Evolutionary conservation across 2,329 filamentous ascomycete genomes (phyloP), one percentile per base, ranked within the genome.

Genomic region (Apiospora phragmitis): DNA sequence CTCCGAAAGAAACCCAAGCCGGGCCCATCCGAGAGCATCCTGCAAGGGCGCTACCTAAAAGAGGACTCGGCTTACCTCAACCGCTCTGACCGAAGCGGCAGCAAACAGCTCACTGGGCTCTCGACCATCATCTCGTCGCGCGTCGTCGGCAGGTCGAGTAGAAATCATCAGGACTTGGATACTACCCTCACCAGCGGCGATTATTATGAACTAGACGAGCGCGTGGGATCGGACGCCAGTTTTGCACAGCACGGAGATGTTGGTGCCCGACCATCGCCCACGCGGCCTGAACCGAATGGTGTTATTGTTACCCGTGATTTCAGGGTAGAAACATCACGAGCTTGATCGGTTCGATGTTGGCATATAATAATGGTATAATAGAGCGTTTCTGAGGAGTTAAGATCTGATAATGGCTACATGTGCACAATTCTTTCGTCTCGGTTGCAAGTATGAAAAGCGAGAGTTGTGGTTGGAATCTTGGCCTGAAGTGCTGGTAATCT

Each of bases 21-120:
- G 43, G 43, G 43, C 21, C 21, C 43, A 2, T 47, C 43, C 43
- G 43, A 47, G 1, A n/a, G 43, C 43, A 47, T 47, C 21, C 21
- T 47, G 43, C 43, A 47, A n/a, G 43, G 43, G 43, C 43, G 43
- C 43, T 47, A 47, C 43, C 43, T 47, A 3, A 47, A 47, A 12
- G 38, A 41, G 43, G 43, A n/a, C 43, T n/a, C 43, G 43, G 21
- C 43, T 6, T 47, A 47, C 43, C 21, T 47, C 6, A n/a, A 47
- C 1, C 18, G 21, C 3, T 47, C 43, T 8, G 21, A n/a, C 65
- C 73, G 45, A 47, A 73, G 32, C 21, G 65, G 76, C 21, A 81
- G 43, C 6, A n/a, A 47, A 3, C 43, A n/a, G 21, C 43, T 9
- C 21, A n/a, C 43, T 2, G 43, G 43, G 43, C 43, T 47, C 21